A percentile compares a stretch with the other conserved stretches of the same genome.
Evolutionary conservation across 306 rosid genomes (phyloP).

Genomic region (Styphnolobium japonicum): DNA sequence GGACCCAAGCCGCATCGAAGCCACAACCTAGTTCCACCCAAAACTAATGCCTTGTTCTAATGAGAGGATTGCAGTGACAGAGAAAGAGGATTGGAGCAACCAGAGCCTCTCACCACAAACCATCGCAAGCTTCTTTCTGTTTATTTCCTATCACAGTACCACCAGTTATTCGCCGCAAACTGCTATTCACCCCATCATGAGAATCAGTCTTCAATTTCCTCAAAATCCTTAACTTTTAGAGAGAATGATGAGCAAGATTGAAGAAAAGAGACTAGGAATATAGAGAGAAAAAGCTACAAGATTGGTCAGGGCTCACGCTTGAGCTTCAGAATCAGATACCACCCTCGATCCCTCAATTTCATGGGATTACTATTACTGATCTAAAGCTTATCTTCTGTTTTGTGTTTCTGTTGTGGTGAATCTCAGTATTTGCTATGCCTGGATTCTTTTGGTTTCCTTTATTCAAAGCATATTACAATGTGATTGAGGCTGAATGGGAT

Average conservation of each 20-base stretch:
- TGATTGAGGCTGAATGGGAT: not conserved
- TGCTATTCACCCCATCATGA: not conserved
- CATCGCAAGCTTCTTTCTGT: not conserved
- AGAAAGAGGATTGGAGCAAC: not conserved
- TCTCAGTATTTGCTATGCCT: not conserved
- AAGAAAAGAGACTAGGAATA: not conserved
- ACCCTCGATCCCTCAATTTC: not conserved
- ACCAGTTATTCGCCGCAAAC: not conserved
- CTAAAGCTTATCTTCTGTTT: not conserved
- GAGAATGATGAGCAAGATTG: not conserved
- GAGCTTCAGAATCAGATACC: not conserved
- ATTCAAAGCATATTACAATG: not conserved
- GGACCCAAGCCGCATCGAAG: not conserved
- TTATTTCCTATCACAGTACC: not conserved
- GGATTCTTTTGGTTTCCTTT: not conserved
- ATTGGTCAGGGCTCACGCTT: not conserved
- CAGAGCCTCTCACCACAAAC: not conserved
- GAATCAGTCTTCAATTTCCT: not conserved
- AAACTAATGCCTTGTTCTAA: not conserved
- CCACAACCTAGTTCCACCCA: not conserved
- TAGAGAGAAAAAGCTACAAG: not conserved
- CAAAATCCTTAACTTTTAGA: not conserved
- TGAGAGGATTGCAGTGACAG: not conserved
- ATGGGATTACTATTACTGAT: not conserved
- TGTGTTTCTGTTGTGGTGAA: not conserved